A percentile compares a stretch with the other conserved stretches of the same genome.
Evolutionary conservation across 1,284 basidiomycete species (phyloP).

Genomic region (Spongispora temasekensis): DNA sequence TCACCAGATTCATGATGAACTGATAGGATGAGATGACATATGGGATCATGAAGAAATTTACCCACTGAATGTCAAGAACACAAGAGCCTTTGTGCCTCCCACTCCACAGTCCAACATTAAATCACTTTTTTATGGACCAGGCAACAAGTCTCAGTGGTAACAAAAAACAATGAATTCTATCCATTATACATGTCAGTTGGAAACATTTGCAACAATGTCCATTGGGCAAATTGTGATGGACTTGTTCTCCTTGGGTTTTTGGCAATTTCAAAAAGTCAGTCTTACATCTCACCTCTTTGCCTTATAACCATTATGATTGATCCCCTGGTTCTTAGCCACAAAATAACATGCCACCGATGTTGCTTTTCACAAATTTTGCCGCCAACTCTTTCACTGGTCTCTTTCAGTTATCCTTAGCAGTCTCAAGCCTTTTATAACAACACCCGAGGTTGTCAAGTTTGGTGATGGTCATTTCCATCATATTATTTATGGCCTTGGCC

Average conservation of each 20-base stretch:
- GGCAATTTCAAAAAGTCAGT: neutral
- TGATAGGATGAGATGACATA: neutral
- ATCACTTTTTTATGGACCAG: no score
- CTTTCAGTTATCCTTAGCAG: neutral
- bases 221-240: neutral
- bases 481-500: neutral
- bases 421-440: neutral
- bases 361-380: neutral
- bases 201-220: neutral
- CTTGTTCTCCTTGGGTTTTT: neutral
- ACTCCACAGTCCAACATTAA: no score
- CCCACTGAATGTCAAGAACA: no score
- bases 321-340: no score
- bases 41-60: neutral
- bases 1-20: neutral
- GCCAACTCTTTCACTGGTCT: neutral
- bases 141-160: conserved; percentile 38
- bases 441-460: neutral
- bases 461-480: neutral
- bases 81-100: no score
- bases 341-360: neutral
- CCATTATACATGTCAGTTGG: neutral
- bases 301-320: neutral
- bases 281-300: neutral
- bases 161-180: conserved; percentile 3